Evolutionary conservation across 805 yeast species (phyloP).

Genomic region (Candida insectorum): DNA sequence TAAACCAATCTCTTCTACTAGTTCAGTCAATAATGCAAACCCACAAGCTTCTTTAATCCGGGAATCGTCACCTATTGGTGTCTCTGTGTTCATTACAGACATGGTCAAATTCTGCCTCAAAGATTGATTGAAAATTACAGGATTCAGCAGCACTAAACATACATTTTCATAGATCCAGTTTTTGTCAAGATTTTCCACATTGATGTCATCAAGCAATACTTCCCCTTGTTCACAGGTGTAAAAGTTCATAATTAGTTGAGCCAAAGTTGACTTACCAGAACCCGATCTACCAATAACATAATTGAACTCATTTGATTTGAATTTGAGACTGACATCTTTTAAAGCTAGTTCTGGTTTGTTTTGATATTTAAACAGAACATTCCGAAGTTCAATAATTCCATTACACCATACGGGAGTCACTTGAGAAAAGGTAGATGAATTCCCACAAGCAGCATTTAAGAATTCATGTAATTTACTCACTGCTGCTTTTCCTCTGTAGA

Average conservation of each 20-base stretch:
- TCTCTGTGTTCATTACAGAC: constrained; percentile 33
- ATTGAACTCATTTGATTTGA: constrained; percentile 40
- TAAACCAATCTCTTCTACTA: constrained; percentile 36
- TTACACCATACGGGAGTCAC: constrained; percentile 14
- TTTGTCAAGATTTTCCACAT: constrained; percentile 39
- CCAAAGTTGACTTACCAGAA: constrained; percentile 85
- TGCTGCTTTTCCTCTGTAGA: constrained; percentile 76
- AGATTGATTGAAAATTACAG: constrained; percentile 62
- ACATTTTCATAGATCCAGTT: constrained; percentile 60
- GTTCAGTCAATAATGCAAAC: constrained; percentile 49
- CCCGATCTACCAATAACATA: constrained; percentile 88
- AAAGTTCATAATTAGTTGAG: constrained; percentile 57
- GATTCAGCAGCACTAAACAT: constrained; percentile 70
- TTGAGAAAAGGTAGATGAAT: not conserved
- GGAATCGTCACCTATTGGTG: constrained; percentile 14
- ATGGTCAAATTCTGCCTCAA: constrained; percentile 60
- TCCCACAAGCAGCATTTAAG: constrained; percentile 1
- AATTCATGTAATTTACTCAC: constrained; percentile 39
- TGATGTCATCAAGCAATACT: constrained; percentile 54
- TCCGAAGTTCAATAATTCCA: constrained; percentile 53
- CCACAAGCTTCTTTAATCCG: constrained; percentile 42
- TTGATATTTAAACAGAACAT: constrained; percentile 65
- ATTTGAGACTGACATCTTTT: constrained; percentile 38
- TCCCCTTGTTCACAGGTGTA: constrained; percentile 53
- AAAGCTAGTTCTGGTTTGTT: constrained; percentile 51